A percentile compares a stretch with the other conserved stretches of the same genome.
Evolutionary conservation across 768 basidiomycete species (phyloP).

Genomic region (Naematelia aurantialba): DNA sequence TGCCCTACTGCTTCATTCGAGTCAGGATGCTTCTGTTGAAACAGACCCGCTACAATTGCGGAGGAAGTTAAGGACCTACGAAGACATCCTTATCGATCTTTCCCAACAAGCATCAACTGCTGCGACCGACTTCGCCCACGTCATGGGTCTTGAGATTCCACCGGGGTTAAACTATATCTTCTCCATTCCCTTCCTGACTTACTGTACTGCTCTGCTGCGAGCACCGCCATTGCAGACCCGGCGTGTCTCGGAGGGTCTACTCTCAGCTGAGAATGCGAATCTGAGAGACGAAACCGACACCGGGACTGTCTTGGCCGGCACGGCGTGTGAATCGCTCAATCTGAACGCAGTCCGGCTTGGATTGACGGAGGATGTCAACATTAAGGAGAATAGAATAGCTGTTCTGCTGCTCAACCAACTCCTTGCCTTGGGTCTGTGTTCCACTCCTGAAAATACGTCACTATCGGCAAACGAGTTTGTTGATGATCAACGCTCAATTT

Average conservation of each 20-base stretch:
- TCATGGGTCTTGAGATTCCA: conserved; percentile 4
- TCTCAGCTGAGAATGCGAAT: conserved; percentile 16
- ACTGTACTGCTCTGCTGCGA: conserved; percentile 58
- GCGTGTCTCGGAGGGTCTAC: conserved; percentile 13
- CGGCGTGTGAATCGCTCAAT: conserved; percentile 59
- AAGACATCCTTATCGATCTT: conserved; percentile 56
- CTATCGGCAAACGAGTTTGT: background rate
- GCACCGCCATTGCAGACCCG: conserved; percentile 43
- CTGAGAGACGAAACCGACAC: background rate
- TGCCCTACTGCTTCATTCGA: conserved; percentile 52
- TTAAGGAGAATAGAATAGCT: conserved; percentile 59
- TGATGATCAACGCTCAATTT: conserved; percentile 52
- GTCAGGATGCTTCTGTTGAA: conserved; percentile 43
- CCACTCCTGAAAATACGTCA: conserved; percentile 17
- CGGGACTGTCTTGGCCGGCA: background rate
- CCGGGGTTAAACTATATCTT: conserved; percentile 58
- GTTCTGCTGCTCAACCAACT: conserved; percentile 61
- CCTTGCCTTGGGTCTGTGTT: conserved; percentile 59
- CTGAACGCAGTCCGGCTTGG: conserved; percentile 62
- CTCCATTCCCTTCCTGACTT: conserved; percentile 65
- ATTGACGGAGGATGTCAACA: conserved; percentile 60
- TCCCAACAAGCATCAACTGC: conserved; percentile 52
- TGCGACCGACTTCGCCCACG: conserved; percentile 39
- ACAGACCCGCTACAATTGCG: conserved; percentile 65
- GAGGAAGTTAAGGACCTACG: conserved; percentile 56